Percentiles rank a stretch among this genome's conserved stretches.
phyloP scores from a whole-genome alignment of 805 yeast species.

The Candida andamanensis region DNA sequence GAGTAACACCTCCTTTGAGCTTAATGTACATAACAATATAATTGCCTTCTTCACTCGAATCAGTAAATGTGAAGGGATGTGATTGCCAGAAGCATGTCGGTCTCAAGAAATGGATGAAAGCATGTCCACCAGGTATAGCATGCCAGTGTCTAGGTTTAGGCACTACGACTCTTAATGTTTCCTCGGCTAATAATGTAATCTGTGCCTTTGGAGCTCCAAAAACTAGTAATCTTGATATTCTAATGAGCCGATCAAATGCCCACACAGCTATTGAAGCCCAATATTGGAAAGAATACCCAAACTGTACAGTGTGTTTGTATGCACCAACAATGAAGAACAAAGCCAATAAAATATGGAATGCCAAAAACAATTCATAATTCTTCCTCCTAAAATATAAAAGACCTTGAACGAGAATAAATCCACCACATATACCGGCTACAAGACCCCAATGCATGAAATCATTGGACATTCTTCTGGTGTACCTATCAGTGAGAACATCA shows the following conservation, averaged over 20 bases:
- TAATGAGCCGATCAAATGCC: constrained; percentile 30
- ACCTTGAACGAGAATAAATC: constrained; percentile 45
- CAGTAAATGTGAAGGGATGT: constrained; percentile 39
- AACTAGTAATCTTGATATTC: constrained; percentile 25
- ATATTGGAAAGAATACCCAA: constrained; percentile 21
- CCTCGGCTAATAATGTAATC: constrained; percentile 32
- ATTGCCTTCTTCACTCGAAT: constrained; percentile 17
- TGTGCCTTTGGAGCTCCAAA: constrained; percentile 32
- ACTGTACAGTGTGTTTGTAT: constrained; percentile 47
- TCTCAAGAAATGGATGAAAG: constrained; percentile 31
- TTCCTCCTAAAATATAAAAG: constrained; percentile 45
- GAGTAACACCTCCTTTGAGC: constrained; percentile 52
- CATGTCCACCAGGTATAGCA: constrained; percentile 38
- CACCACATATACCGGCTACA: constrained; percentile 26
- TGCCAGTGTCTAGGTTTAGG: constrained; percentile 36
- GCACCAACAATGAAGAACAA: constrained; percentile 46
- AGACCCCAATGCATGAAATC: constrained; percentile 25
- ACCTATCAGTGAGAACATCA: constrained; percentile 1
- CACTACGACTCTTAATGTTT: constrained; percentile 31
- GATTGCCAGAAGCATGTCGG: constrained; percentile 38
- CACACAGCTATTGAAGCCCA: constrained; percentile 33
- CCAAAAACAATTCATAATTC: constrained; percentile 48
- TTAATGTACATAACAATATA: constrained; percentile 29
- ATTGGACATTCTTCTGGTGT: constrained; percentile 11
- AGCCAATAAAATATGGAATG: constrained; percentile 29